Evolutionary conservation across 106 monocot species (phyloP), one percentile per base, ranked within the genome.

Genomic region (Acorus calamus): DNA sequence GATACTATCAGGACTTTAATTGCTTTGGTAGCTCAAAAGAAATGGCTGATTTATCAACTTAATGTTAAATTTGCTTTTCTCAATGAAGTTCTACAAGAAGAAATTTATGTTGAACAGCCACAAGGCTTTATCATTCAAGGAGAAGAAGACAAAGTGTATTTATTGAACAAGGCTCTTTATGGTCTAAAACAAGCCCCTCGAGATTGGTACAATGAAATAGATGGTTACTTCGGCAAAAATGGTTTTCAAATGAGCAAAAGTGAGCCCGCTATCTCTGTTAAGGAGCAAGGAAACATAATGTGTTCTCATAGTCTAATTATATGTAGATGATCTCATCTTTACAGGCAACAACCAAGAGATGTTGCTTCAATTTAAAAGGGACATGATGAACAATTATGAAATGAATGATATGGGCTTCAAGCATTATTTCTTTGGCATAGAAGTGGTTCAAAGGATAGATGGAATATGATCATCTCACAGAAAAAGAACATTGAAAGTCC

Each of bases 291-390:
- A 63, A 56, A 0, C 8, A 3, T n/a, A n/a, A n/a, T n/a, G 55
- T 11, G 60, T 62, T 53, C 9, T 63, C 3, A 60, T 71, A 0
- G 11, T 63, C 14, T 46, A 6, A 2, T 8, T 75, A 28, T 75
- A 75, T 7, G 56, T 75, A 2, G 68, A 75, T 75, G 68, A 75
- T 50, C 46, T 75, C 3, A 69, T 75, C 6, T 68, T 54, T 54
- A 69, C 55, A 4, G 10, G 28, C n/a, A 75, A 48, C 7, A 14
- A 10, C 50, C 28, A 57, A 3, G 46, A 55, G 41, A 46, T 74
- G 60, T 10, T 74, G 2, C 9, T 61, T 44, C 44, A 59, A 5
- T 74, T 74, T 44, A 74, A 74, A 44, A 12, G 3, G 4, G 53
- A 52, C 4, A 74, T 68, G 74, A 74, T 55, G 68, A 52, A 47